A percentile compares a stretch with the other conserved stretches of the same genome.
Conservation (phyloP, 2,329 filamentous ascomycete species). For the Mycosphaerella arachidis region DNA sequence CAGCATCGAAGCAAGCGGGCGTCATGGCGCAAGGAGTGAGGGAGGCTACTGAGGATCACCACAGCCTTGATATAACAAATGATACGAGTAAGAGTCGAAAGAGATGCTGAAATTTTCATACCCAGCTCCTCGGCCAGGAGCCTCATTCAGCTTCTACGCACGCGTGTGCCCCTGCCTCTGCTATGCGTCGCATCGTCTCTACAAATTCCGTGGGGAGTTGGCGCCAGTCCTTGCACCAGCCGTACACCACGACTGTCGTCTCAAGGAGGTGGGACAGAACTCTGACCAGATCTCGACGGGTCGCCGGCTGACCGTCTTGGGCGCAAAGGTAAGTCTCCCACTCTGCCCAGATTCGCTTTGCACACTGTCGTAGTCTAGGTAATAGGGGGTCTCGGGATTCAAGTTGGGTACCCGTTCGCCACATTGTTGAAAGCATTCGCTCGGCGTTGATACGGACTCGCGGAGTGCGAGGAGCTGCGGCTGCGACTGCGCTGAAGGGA, state of each 20-base stretch:
- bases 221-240: background rate
- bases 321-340: conserved; percentile 10
- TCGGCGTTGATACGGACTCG: conserved; percentile 6
- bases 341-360: conserved; percentile 16
- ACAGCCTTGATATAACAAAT: background rate
- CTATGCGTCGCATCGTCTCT: background rate
- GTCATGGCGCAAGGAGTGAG: background rate
- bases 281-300: background rate
- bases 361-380: background rate
- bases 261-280: background rate
- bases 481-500: background rate
- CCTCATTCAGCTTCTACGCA: background rate
- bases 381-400: conserved; percentile 10
- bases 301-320: background rate
- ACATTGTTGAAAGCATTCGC: conserved; percentile 12
- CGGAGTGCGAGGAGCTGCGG: background rate
- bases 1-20: background rate
- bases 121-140: too few relatives aligned
- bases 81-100: background rate
- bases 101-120: too few relatives aligned
- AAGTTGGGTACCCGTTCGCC: conserved; percentile 7
- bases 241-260: conserved; percentile 3
- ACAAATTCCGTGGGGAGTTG: background rate
- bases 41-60: background rate
- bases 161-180: background rate